A percentile compares a stretch with the other conserved stretches of the same genome.
Evolutionary conservation across 768 basidiomycete genomes (phyloP).

Genomic region (Boletus vinaceobasis): DNA sequence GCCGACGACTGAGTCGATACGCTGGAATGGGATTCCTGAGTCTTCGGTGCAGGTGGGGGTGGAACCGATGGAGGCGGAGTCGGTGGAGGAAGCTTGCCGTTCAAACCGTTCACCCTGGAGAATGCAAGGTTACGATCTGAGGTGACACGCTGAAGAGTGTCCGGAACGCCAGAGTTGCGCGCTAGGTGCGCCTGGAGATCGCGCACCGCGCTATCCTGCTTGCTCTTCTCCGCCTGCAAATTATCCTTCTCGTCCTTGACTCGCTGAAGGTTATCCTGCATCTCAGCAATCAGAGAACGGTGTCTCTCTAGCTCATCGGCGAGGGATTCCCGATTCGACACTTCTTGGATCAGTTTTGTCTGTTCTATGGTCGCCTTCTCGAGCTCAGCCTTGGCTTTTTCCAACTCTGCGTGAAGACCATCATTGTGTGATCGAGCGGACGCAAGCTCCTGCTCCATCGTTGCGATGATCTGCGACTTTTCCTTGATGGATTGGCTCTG

Average conservation of each 20-base stretch:
- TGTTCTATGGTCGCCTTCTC: slow-evolving; percentile 56
- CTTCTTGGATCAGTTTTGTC: slow-evolving; percentile 62
- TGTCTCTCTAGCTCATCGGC: slow-evolving; percentile 74
- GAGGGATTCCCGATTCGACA: slow-evolving; percentile 71
- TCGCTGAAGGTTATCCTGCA: slow-evolving; percentile 73
- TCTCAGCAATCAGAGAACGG: slow-evolving; percentile 69
- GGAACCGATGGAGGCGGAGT: slow-evolving; percentile 79
- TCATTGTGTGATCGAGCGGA: slow-evolving; percentile 38
- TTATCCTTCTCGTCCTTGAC: slow-evolving; percentile 81
- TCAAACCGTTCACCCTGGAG: slow-evolving; percentile 56
- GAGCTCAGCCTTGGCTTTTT: slow-evolving; percentile 55
- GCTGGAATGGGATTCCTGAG: slow-evolving; percentile 50
- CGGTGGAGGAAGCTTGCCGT: slow-evolving; percentile 80
- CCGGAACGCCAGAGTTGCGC: slow-evolving; percentile 44
- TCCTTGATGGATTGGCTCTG: slow-evolving; percentile 50
- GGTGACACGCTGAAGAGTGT: slow-evolving; percentile 47
- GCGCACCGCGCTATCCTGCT: slow-evolving; percentile 64
- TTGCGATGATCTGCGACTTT: slow-evolving; percentile 45
- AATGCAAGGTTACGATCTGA: slow-evolving; percentile 54
- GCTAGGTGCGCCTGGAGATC: slow-evolving; percentile 75
- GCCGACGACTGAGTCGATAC: slow-evolving; percentile 61
- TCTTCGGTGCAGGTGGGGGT: slow-evolving; percentile 74
- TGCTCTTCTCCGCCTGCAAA: slow-evolving; percentile 67
- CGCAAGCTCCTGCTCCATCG: slow-evolving; percentile 50
- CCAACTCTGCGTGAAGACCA: slow-evolving; percentile 41